Evolutionary conservation across 2,329 filamentous ascomycete species (phyloP), one percentile per base, ranked within the genome.

Genomic region (Sclerotinia borealis): DNA sequence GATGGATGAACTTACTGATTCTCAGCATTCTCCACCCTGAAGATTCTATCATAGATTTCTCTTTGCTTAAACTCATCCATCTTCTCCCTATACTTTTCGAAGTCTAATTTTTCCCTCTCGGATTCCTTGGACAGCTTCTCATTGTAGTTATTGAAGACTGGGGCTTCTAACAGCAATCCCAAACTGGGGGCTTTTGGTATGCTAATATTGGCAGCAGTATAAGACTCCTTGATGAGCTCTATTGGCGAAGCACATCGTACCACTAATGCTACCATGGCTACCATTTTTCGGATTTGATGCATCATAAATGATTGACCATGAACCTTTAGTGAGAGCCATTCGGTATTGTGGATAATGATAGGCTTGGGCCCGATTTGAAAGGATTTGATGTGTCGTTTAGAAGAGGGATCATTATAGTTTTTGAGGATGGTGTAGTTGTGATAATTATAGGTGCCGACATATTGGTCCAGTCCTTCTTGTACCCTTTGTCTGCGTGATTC

Each of bases 271-370:
- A 87, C 91, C 89, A 99, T 92, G 63, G 91, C 92, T 19, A 99
- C 91, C 95, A 99, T 98, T 78, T 98, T 99, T 72, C 95, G 89
- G 76, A 99, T 99, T 79, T 99, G 95, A 77, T 99, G 95, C 95
- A 99, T 99, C 95, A 99, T 99, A 82, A 99, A 99, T 73, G 89
- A 93, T 77, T 99, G 95, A 0, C 95, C 95, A 76, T 99, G 95
- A 29, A 99, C 93, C 75, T 96, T 96, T 69, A 98, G 81, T 49
- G 90, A 95, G 5, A 99, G 81, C 95, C 95, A 99, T 79, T 99
- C 90, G 1, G 92, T 97, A 73, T 93, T 87, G 75, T 91, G 86
- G 76, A 96, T 96, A 73, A 92, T 85, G 72, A 96, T 88, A 0
- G 92, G 92, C 59, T 84, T 80, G 3, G 80, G 79, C 75, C 92